These are phyloP conservation scores for Picochlorum costavermella DNA, from an alignment of 139 green algal species.

Conservation along the genomic window DNA sequence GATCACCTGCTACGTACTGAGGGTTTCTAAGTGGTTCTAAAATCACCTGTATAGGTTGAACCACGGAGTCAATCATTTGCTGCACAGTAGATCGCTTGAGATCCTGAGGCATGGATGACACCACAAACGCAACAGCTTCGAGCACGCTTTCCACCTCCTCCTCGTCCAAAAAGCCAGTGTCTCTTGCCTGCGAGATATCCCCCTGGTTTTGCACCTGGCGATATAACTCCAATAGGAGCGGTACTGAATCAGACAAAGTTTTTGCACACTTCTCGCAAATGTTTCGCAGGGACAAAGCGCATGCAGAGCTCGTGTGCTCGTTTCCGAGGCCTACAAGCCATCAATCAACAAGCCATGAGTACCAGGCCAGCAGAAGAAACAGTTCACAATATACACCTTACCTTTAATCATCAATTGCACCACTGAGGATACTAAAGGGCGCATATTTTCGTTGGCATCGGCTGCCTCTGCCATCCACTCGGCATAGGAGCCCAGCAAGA, in stretches of 20 bases:
- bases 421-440: neutral
- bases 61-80: conserved; percentile 40
- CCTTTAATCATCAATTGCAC: neutral
- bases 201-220: conserved; percentile 32
- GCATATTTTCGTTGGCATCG: conserved; percentile 2
- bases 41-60: conserved; percentile 32
- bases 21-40: neutral
- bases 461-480: conserved; percentile 39
- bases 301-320: conserved; percentile 23
- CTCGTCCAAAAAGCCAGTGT: conserved; percentile 31
- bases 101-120: conserved; percentile 22
- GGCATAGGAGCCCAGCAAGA: conserved; percentile 44
- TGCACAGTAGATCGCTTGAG: conserved; percentile 26
- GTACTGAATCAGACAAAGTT: conserved; percentile 34
- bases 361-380: neutral
- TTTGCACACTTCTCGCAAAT: conserved; percentile 50
- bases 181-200: conserved; percentile 16
- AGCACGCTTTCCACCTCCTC: conserved; percentile 49
- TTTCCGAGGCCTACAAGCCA: conserved; percentile 20
- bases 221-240: conserved; percentile 56
- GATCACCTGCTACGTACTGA: neutral
- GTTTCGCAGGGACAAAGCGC: conserved; percentile 41
- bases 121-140: conserved; percentile 33
- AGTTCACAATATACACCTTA: neutral
- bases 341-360: neutral